Base-by-base conservation (phyloP, 2,329 filamentous ascomycete genomes). In the Microcyclosporella mali region DNA sequence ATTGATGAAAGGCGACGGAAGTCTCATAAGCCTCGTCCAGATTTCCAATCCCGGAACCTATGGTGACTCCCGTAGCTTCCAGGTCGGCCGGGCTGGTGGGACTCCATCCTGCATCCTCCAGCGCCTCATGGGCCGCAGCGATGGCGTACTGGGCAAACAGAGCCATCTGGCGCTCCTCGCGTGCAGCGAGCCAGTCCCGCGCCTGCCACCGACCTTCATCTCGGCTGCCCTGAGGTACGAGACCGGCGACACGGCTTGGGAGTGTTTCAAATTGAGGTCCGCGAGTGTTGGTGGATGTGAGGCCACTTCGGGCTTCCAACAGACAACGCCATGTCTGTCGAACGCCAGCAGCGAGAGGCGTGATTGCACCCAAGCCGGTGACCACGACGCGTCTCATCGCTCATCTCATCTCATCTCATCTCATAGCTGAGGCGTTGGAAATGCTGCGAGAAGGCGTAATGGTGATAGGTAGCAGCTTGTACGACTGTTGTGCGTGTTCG, bases 1-100 rank as follows among this genome's bases (percentile, higher is more conserved):
- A 79, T 65, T 78, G 73, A 25, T 85, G 75, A 61, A 85, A 94
- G 1, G 78, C 79, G 37, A 95, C 59, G 43, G 85, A 87, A 2
- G 88, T 94, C 49, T 83, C 75, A 65, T 94, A 95, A 7, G 94
- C 81, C 56, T 95, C 88, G 31, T 95, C 85, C 30, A 98, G 75
- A 58, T 92, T 95, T 12, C 92, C 92, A 56, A 98, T 95, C 1
- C 92, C 92, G 52, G 90, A 97, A 2, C 92, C 92, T 31, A 98
- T 74, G 58, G 90, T 95, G 1, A 98, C 85, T 1, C 92, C 92
- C 0, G 89, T 94, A 41, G 75, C 74, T 59, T 94, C 85, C 17
- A 77, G 74, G 44, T 89, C 78, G 17, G 80, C 74, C 14, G 73
- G 70, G 3, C 61, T 66, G 4, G 68, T 69, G 0, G 83, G 80